Evolutionary conservation across 1,284 basidiomycete genomes (phyloP).

Genomic region (Trametes versicolor): DNA sequence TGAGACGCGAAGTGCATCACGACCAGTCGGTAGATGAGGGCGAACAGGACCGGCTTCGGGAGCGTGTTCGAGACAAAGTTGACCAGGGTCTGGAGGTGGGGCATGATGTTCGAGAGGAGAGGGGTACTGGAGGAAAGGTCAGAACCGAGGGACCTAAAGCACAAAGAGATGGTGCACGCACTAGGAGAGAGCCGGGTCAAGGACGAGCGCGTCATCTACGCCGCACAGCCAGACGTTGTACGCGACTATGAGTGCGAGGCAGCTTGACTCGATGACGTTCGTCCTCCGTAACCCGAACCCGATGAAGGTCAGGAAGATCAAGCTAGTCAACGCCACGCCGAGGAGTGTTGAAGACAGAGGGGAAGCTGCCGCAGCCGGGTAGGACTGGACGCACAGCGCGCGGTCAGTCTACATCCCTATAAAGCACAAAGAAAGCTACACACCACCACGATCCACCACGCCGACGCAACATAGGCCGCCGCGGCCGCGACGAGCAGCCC

Average conservation of each 20-base stretch:
- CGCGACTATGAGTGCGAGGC: conserved; percentile 86
- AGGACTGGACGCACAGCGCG: conserved; percentile 57
- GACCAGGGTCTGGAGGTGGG: conserved; percentile 79
- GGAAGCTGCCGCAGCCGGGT: conserved; percentile 81
- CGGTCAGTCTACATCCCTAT: not conserved
- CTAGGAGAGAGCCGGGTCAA: conserved; percentile 80
- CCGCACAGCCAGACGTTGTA: conserved; percentile 89
- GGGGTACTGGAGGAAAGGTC: conserved; percentile 62
- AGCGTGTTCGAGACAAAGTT: conserved; percentile 86
- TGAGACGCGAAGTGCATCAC: conserved; percentile 89
- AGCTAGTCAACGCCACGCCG: conserved; percentile 76
- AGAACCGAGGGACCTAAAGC: not conserved
- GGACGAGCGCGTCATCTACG: conserved; percentile 73
- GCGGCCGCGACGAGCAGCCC: conserved; percentile 77
- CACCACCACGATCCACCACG: conserved; percentile 84
- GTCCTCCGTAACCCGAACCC: conserved; percentile 90
- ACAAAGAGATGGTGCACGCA: conserved; percentile 49
- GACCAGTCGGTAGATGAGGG: conserved; percentile 83
- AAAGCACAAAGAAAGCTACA: conserved; percentile 42
- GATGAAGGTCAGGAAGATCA: conserved; percentile 90
- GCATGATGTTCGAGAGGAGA: conserved; percentile 78
- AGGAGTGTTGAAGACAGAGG: conserved; percentile 87
- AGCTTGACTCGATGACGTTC: conserved; percentile 92
- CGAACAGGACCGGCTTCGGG: conserved; percentile 86
- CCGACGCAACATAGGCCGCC: conserved; percentile 77